Evolutionary conservation across 495 filamentous ascomycete genomes (phyloP).

Genomic region (Penicillium canescens): DNA sequence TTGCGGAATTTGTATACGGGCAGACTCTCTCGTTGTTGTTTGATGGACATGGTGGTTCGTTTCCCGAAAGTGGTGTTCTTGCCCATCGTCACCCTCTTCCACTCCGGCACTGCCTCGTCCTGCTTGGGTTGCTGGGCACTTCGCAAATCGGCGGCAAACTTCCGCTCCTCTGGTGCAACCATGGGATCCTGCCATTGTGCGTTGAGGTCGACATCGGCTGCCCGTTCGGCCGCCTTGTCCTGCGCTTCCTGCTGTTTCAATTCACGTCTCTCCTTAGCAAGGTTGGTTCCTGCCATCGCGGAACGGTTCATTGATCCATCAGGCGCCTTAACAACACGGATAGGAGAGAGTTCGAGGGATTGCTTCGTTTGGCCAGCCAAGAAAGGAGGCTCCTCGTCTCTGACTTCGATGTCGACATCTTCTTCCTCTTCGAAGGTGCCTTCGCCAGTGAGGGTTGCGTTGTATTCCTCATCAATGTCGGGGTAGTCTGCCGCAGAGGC

Average conservation of each 20-base stretch:
- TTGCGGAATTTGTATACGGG: slow-evolving; percentile 90
- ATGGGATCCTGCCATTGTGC: slow-evolving; percentile 98
- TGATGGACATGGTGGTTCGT: slow-evolving; percentile 88
- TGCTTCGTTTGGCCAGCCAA: slow-evolving; percentile 95
- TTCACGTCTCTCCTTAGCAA: slow-evolving; percentile 92
- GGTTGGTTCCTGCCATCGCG: slow-evolving; percentile 84
- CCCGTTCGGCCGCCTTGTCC: slow-evolving; percentile 76
- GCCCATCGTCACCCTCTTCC: slow-evolving; percentile 82
- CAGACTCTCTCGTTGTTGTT: slow-evolving; percentile 87
- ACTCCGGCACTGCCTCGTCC: slow-evolving; percentile 80
- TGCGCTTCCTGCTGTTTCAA: slow-evolving; percentile 85
- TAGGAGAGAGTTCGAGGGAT: slow-evolving; percentile 89
- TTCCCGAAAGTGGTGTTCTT: slow-evolving; percentile 84
- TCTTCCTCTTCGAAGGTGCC: slow-evolving; percentile 93
- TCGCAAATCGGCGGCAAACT: slow-evolving; percentile 84
- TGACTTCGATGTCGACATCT: slow-evolving; percentile 95
- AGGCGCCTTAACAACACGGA: slow-evolving; percentile 94
- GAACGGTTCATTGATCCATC: slow-evolving; percentile 95
- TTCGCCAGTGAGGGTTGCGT: slow-evolving; percentile 81
- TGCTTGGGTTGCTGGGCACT: slow-evolving; percentile 54
- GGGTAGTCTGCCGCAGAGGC: slow-evolving; percentile 90
- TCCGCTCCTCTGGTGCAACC: slow-evolving; percentile 75
- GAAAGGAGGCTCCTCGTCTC: slow-evolving; percentile 96
- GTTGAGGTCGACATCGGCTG: slow-evolving; percentile 78
- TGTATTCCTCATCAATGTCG: slow-evolving; percentile 91